Evolutionary conservation across 345 rosid genomes (phyloP).

Genomic region (Orychophragmus violaceus): DNA sequence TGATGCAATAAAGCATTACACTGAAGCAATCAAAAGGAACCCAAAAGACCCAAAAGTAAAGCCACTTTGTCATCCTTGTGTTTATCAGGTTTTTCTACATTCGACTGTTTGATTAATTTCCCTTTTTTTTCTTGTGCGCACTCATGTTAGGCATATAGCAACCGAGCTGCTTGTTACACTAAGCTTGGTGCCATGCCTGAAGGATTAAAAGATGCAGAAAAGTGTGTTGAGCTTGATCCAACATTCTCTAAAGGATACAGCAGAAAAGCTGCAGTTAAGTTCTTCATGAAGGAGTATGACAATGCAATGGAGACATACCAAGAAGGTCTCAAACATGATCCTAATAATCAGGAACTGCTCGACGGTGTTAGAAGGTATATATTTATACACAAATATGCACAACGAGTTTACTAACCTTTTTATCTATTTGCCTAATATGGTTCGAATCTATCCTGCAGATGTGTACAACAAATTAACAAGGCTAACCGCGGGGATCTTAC

Average conservation of each 20-base stretch:
- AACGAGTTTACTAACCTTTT: background rate
- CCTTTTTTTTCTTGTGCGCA: background rate
- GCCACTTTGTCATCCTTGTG: background rate
- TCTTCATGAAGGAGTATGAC: conserved; percentile 90
- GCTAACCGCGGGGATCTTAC: conserved; percentile 86
- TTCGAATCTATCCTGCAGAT: conserved; percentile 38
- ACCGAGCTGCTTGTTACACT: conserved; percentile 95
- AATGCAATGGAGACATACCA: conserved; percentile 90
- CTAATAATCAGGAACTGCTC: too few relatives aligned
- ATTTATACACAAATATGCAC: background rate
- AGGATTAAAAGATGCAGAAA: conserved; percentile 91
- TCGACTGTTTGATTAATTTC: background rate
- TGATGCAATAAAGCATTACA: too few relatives aligned
- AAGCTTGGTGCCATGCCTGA: conserved; percentile 88
- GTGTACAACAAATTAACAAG: conserved; percentile 70
- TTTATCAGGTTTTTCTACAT: background rate
- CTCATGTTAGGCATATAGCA: too few relatives aligned
- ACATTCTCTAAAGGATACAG: conserved; percentile 85
- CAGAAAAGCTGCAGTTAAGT: too few relatives aligned
- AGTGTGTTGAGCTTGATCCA: conserved; percentile 89
- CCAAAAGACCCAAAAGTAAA: too few relatives aligned
- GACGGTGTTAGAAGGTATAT: conserved; percentile 78
- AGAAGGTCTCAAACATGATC: too few relatives aligned
- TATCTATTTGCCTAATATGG: background rate
- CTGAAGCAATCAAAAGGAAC: too few relatives aligned